Evolutionary conservation across 495 filamentous ascomycete genomes (phyloP), one percentile per base, ranked within the genome.

Genomic region (Xanthoparmelia taractica): DNA sequence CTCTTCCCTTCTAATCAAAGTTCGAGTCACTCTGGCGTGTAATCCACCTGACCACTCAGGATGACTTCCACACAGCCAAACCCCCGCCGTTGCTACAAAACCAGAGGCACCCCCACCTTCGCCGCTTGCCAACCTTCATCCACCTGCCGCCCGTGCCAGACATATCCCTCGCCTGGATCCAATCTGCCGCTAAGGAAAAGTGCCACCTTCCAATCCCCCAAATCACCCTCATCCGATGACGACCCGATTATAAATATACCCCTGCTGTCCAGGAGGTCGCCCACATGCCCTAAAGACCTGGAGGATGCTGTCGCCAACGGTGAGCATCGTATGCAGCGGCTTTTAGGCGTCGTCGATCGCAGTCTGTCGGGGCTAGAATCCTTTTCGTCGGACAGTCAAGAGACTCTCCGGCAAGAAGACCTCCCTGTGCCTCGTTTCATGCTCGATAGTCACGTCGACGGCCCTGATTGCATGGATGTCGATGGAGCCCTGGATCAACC

Each of bases 121-220:
- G 41, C 64, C 41, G 61, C 61, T 43, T 65, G 25, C 54, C 66
- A 64, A 57, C 65, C 64, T 64, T 29, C 65, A 59, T 55, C 58
- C 52, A 56, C 20, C 41, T 29, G 65, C 58, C 38, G 65, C 61
- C 59, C 56, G n/a, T 34, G 7, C 55, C 58, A 58, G 41, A 17
- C 50, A 31, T 40, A 54, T 38, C 25, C 33, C 25, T 52, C 55
- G 20, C 18, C 57, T 52, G 58, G 37, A 10, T 50, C 59, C 52
- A 60, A 67, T 34, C 56, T 74, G 63, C 69, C 69, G 13, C 65
- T 84, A 63, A 74, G 69, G 64, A 82, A 81, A 70, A 77, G 78
- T 66, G 75, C 80, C 57, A 84, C 81, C 29, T 84, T 83, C 58
- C 74, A 81, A 64, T 73, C 78, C 8, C 74, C 79, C 18, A 77